phyloP scores from a whole-genome alignment of 2,329 filamentous ascomycete genomes.

The Alternaria gansuensis region DNA sequence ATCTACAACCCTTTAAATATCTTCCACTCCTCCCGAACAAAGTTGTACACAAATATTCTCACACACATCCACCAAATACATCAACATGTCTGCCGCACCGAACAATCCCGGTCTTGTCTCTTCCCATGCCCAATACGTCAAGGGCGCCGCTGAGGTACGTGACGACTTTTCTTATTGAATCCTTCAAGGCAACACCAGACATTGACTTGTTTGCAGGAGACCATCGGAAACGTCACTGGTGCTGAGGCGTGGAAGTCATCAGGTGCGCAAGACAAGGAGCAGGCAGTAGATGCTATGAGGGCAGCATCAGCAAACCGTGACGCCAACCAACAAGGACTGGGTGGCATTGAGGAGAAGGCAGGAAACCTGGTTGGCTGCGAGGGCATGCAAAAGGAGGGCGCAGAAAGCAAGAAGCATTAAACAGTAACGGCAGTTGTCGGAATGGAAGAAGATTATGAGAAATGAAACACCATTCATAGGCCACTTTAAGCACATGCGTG shows the following conservation, averaged over 20 bases:
- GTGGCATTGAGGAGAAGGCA: slow-evolving; percentile 70
- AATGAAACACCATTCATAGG: neutral
- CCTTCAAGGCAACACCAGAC: neutral
- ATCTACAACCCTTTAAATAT: neutral
- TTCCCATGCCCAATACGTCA: slow-evolving; percentile 73
- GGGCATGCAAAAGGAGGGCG: slow-evolving; percentile 67
- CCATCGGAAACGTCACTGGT: slow-evolving; percentile 69
- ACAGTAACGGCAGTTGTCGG: neutral
- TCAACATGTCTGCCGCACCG: slow-evolving; percentile 40
- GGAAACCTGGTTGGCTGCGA: slow-evolving; percentile 72
- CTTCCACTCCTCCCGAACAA: neutral
- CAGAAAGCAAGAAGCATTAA: slow-evolving; percentile 39
- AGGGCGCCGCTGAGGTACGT: slow-evolving; percentile 71
- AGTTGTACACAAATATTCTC: neutral
- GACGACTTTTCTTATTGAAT: neutral
- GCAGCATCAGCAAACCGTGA: slow-evolving; percentile 66
- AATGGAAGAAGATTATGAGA: neutral
- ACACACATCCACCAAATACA: neutral
- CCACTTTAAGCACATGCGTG: neutral
- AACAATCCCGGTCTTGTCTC: slow-evolving; percentile 67
- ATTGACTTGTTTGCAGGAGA: slow-evolving; percentile 54
- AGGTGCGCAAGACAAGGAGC: slow-evolving; percentile 70
- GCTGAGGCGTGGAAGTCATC: slow-evolving; percentile 70
- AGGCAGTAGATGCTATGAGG: slow-evolving; percentile 70
- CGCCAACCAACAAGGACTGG: slow-evolving; percentile 63